Evolutionary conservation across 441 rosid species (phyloP).

Genomic region (Populus hybrid): DNA sequence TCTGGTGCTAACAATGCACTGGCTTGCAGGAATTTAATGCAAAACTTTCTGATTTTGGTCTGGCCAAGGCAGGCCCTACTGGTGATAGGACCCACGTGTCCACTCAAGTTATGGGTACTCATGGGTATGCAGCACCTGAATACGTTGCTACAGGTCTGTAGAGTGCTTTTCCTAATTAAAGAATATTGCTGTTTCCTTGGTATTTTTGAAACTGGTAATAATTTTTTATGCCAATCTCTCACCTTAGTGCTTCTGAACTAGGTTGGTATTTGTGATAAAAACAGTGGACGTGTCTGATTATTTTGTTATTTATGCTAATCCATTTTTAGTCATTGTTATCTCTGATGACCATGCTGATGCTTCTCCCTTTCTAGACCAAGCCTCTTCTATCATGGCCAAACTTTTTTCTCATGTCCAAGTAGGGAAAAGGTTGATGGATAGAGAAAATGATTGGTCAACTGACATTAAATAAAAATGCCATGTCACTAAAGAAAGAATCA

Average conservation of each 20-base stretch:
- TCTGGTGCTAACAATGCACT: constrained; percentile 15
- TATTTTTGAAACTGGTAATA: not conserved
- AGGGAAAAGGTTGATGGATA: not conserved
- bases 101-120: constrained; percentile 85
- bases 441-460: not conserved
- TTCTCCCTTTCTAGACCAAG: not conserved
- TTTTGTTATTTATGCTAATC: constrained; percentile 1
- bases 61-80: constrained; percentile 92
- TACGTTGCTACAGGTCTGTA: constrained; percentile 56
- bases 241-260: not conserved
- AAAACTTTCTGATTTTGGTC: constrained; percentile 92
- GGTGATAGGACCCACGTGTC: constrained; percentile 87
- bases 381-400: not conserved
- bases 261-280: not conserved
- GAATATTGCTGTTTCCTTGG: not conserved
- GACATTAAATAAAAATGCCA: not conserved
- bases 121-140: constrained; percentile 54
- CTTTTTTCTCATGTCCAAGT: not conserved
- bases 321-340: not conserved
- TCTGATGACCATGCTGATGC: constrained; percentile 6
- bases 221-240: constrained; percentile 5
- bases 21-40: constrained; percentile 74
- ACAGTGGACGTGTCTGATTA: not conserved
- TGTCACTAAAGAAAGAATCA: not conserved
- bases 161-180: not conserved